A percentile compares a stretch with the other conserved stretches of the same genome.
Conservation (phyloP, 2,329 filamentous ascomycete species). For the Aspergillus japonicus region DNA sequence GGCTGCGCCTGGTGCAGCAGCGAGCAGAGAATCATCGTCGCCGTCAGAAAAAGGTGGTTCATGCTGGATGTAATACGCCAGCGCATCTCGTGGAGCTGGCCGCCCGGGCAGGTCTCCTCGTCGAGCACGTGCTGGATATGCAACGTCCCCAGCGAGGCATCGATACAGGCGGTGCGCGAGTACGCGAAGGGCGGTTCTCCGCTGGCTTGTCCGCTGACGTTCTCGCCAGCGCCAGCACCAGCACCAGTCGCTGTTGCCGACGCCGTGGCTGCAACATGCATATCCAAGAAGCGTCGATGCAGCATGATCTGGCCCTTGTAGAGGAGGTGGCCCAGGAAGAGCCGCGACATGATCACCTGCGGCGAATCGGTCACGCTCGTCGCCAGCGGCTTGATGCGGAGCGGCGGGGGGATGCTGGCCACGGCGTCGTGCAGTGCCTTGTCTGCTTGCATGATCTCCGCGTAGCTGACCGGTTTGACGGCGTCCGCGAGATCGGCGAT, state of each 20-base stretch:
- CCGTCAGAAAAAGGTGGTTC: constrained; percentile 61
- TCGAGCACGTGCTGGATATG: constrained; percentile 51
- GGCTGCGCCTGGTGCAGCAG: constrained; percentile 12
- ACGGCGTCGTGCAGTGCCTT: constrained; percentile 26
- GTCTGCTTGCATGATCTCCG: constrained; percentile 32
- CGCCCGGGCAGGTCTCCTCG: constrained; percentile 53
- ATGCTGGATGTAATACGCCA: constrained; percentile 60
- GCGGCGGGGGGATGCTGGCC: constrained; percentile 10
- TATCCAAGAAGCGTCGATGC: constrained; percentile 19
- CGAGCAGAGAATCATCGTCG: constrained; percentile 57
- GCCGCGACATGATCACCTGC: constrained; percentile 22
- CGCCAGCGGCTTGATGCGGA: constrained; percentile 21
- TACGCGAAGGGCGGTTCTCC: constrained; percentile 26
- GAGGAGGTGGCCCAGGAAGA: constrained; percentile 23
- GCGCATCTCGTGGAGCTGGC: constrained; percentile 50
- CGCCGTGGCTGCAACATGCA: not conserved
- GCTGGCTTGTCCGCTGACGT: too few species aligned
- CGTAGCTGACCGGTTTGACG: constrained; percentile 27
- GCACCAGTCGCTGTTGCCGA: too few species aligned
- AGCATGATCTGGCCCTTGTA: constrained; percentile 26
- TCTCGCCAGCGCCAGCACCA: too few species aligned
- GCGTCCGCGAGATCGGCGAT: constrained; percentile 31
- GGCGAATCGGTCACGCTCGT: constrained; percentile 22
- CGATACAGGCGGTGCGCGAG: constrained; percentile 47
- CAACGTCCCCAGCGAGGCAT: constrained; percentile 48